Conservation (phyloP, 371 early-diverging fungal species). For the Mortierella polycephala region DNA sequence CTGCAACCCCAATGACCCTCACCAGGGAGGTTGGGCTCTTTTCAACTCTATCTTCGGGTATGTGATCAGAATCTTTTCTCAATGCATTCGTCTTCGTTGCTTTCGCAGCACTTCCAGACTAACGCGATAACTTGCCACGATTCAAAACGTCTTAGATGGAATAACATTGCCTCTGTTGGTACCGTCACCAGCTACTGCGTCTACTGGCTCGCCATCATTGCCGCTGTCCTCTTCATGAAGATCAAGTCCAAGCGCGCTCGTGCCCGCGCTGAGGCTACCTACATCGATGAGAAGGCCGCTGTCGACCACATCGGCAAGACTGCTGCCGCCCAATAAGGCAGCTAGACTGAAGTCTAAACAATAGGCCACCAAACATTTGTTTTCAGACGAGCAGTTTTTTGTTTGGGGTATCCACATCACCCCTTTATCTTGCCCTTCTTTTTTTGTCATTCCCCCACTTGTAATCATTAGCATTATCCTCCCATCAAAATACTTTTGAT, state of each 20-base stretch:
- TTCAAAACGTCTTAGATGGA: constrained; percentile 66
- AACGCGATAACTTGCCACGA: too few species aligned
- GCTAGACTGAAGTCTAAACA: constrained; percentile 3
- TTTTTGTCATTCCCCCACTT: background rate
- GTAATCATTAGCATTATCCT: constrained; percentile 16
- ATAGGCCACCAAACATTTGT: background rate
- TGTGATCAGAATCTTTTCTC: too few species aligned
- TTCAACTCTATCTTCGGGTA: constrained; percentile 70
- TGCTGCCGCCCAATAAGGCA: constrained; percentile 8
- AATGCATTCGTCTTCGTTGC: too few species aligned
- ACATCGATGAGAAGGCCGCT: constrained; percentile 34
- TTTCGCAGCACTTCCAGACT: too few species aligned
- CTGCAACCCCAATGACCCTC: constrained; percentile 62
- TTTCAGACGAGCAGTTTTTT: too few species aligned
- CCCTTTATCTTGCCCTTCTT: background rate
- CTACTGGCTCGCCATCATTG: constrained; percentile 75
- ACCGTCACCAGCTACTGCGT: constrained; percentile 76
- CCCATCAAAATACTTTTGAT: too few species aligned
- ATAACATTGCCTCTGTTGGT: constrained; percentile 76
- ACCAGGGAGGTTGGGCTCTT: constrained; percentile 72
- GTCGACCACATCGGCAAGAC: constrained; percentile 21
- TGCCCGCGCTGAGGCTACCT: background rate
- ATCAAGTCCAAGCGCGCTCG: constrained; percentile 55
- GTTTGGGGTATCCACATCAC: background rate
- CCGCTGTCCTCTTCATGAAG: constrained; percentile 60